Percentiles rank a stretch among this genome's conserved stretches.
Evolutionary conservation across 345 rosid genomes (phyloP).

Genomic region (Salix purpurea): DNA sequence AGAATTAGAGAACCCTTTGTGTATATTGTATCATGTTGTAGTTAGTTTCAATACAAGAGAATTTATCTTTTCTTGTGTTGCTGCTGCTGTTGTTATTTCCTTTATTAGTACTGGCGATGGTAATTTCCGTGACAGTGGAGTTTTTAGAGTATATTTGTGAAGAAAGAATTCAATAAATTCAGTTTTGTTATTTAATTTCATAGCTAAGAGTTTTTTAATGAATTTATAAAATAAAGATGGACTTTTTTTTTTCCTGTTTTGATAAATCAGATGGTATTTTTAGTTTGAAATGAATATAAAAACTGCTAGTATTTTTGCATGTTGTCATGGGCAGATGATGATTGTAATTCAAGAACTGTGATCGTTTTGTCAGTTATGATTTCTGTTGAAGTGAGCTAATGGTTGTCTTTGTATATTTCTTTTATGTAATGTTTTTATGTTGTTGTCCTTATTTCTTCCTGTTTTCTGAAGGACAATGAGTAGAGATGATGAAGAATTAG

Average conservation of each 20-base stretch:
- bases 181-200: background rate
- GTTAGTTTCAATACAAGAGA: background rate
- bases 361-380: background rate
- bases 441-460: background rate
- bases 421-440: background rate
- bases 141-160: background rate
- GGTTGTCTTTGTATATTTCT: background rate
- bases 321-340: too few relatives aligned
- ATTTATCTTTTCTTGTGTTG: too few relatives aligned
- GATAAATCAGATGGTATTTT: too few relatives aligned
- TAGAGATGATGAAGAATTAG: constrained; percentile 14
- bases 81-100: too few relatives aligned
- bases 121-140: background rate
- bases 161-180: too few relatives aligned
- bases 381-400: background rate
- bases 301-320: too few relatives aligned
- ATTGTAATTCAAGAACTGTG: too few relatives aligned
- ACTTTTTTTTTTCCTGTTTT: too few relatives aligned
- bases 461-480: constrained; percentile 27
- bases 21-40: background rate
- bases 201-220: background rate
- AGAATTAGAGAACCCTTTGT: background rate
- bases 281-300: too few relatives aligned
- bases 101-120: background rate
- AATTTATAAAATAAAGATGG: too few relatives aligned